Conservation (phyloP, 805 yeast genomes). For the Scheffersomyces coipomensis region DNA sequence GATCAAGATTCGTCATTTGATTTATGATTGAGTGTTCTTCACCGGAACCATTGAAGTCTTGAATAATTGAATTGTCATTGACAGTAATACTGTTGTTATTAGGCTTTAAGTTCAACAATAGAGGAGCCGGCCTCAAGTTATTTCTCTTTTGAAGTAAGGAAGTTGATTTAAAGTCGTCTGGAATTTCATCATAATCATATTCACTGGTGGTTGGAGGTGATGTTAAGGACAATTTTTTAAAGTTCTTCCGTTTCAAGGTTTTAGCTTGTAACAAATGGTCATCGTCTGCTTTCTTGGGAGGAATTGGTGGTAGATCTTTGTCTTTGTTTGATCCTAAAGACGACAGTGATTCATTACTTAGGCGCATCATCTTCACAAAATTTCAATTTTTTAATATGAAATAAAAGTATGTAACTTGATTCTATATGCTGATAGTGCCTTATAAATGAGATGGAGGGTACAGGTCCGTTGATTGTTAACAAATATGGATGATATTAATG, state of each 20-base stretch:
- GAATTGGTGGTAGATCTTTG: constrained; percentile 40
- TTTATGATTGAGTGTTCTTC: constrained; percentile 19
- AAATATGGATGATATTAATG: too few relatives aligned
- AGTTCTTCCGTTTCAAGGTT: constrained; percentile 38
- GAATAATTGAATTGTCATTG: constrained; percentile 13
- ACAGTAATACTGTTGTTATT: background rate
- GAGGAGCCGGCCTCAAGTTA: constrained; percentile 27
- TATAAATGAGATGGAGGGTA: too few relatives aligned
- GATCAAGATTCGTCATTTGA: constrained; percentile 26
- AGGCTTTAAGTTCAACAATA: constrained; percentile 16
- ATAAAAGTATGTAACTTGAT: too few relatives aligned
- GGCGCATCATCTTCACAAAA: constrained; percentile 8
- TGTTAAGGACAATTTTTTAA: constrained; percentile 32
- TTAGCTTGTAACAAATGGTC: constrained; percentile 26
- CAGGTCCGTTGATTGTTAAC: too few relatives aligned
- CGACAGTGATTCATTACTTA: constrained; percentile 10
- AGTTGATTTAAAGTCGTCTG: constrained; percentile 5
- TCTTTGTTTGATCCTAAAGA: constrained; percentile 25
- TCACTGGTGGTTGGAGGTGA: constrained; percentile 8
- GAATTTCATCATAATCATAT: constrained; percentile 1
- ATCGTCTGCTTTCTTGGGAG: constrained; percentile 10
- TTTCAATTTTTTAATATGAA: too few relatives aligned
- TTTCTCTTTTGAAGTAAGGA: constrained; percentile 19
- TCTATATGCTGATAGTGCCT: too few relatives aligned
- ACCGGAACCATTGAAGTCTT: constrained; percentile 23